Base-by-base conservation (phyloP, 352 stramenopile genomes). In the Globisporangium apiculatum region DNA sequence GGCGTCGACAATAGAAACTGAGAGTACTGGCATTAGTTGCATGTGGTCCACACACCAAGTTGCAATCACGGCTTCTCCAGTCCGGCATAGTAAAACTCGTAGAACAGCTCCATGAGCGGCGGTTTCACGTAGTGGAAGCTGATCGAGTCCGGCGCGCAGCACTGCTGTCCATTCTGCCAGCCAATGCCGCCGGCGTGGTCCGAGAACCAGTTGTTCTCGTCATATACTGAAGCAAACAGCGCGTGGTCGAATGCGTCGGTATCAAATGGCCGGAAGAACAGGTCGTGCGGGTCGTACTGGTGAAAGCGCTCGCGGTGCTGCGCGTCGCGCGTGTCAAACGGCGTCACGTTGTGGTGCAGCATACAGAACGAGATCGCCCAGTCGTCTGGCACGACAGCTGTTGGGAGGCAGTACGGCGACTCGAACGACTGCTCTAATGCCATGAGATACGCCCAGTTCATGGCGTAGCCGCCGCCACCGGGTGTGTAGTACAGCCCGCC, bases 281-380 rank as follows among this genome's bases (percentile, higher is more conserved):
- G 60, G 31, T 81, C 61, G n/a, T 75, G 71, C 5, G 85, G 83
- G 54, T 89, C 75, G 65, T 92, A 95, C 66, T 92, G 82, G 60
- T 95, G 85, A 62, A 93, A 95, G 8, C 85, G 74, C 65, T 95
- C 85, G 52, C 85, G 71, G 59, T 86, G 69, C 37, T 72, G 31
- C 12, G 58, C 56, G 65, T 95, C 85, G 41, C 85, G 71, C n/a
- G 83, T 93, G 65, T 95, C 85, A 37, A 72, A 10, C 0, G 83
- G 83, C n/a, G 62, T 66, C 24, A 93, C 75, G 7, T 74, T 73
- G 41, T 89, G 76, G 48, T 89, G 71, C 9, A 69, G 61, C 85
- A 94, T 94, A 65, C 85, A 94, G 55, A 94, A 94, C 46, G 83
- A 91, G 58, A 91, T 91, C 17, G 81, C 85, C 83, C 80, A 93